phyloP scores from a whole-genome alignment of 129 eudicot genomes.

The Helichrysum umbraculigerum region DNA sequence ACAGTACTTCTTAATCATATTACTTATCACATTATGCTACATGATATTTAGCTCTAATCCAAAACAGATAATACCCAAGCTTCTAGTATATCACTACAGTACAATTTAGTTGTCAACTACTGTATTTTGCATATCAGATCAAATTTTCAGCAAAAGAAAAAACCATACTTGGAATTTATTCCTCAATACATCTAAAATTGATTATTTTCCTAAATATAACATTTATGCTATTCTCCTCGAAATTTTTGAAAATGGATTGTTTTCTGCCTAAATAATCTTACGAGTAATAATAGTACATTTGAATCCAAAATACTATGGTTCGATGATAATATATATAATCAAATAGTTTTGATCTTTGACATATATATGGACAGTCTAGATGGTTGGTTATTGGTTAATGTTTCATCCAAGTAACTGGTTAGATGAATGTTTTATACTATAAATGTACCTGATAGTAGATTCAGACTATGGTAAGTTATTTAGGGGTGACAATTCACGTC shows the following conservation, averaged over 20 bases:
- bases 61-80: background rate
- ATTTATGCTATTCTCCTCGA: background rate
- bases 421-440: no score
- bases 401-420: no score
- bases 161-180: no score
- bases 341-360: background rate
- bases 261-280: background rate
- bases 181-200: background rate
- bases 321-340: background rate
- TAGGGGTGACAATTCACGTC: no score
- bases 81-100: background rate
- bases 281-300: background rate
- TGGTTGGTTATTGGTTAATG: no score
- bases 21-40: background rate
- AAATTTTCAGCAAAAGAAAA: background rate
- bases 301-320: background rate
- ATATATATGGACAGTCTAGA: no score
- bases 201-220: background rate
- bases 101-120: background rate
- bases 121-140: background rate
- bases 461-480: no score
- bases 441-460: no score
- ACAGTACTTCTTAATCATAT: conserved; percentile 6
- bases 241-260: background rate
- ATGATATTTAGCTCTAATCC: background rate